Percentiles rank a stretch among this genome's conserved stretches.
Evolutionary conservation across 169 alveolate species (phyloP).

Genomic region (Perkinsus olseni): DNA sequence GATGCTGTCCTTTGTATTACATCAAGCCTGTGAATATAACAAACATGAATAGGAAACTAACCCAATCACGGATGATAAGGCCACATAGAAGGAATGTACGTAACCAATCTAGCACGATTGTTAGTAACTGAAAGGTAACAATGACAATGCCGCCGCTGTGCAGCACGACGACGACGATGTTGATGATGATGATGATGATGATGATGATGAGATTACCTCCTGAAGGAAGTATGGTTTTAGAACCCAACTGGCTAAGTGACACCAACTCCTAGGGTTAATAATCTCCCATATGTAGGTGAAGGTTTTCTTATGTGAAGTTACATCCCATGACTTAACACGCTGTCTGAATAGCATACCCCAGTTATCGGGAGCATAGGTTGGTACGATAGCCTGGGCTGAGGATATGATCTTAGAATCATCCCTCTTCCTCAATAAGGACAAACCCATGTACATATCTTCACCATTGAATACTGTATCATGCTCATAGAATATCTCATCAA

Average conservation of each 20-base stretch:
- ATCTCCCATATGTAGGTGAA: neutral
- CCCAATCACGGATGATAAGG: neutral
- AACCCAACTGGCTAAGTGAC: neutral
- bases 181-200: neutral
- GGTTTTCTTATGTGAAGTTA: neutral
- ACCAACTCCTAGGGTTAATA: neutral
- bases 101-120: neutral
- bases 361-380: neutral
- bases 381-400: neutral
- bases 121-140: neutral
- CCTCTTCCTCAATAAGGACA: neutral
- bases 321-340: neutral
- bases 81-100: neutral
- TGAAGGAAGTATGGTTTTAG: neutral
- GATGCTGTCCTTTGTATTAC: neutral
- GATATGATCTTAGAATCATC: neutral
- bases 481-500: neutral
- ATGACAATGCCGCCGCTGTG: no score
- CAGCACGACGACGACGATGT: neutral
- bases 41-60: neutral
- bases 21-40: neutral
- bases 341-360: neutral
- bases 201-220: neutral
- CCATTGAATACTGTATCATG: neutral
- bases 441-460: neutral